phyloP scores from a whole-genome alignment of 768 basidiomycete species.

The Tephrocybe rancida region DNA sequence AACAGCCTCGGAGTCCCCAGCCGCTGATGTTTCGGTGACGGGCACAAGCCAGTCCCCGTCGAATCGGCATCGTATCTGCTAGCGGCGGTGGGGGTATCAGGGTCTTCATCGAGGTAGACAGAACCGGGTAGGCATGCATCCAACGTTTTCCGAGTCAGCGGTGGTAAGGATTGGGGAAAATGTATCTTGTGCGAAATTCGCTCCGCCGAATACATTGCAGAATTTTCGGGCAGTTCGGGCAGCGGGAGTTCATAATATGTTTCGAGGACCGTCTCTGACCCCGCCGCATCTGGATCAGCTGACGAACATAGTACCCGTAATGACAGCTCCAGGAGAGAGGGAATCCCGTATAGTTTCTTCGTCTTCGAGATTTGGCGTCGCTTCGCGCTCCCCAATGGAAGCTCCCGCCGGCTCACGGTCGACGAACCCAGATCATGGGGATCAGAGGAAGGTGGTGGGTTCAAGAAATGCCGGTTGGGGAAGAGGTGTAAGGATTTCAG shows the following conservation, averaged over 20 bases:
- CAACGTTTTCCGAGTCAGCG: slow-evolving; percentile 32
- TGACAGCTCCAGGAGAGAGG: slow-evolving; percentile 34
- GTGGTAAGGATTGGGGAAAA: slow-evolving; percentile 25
- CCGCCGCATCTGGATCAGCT: slow-evolving; percentile 13
- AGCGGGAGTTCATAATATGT: slow-evolving; percentile 37
- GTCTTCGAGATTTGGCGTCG: slow-evolving; percentile 29
- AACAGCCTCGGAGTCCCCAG: slow-evolving; percentile 39
- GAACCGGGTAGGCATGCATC: slow-evolving; percentile 41
- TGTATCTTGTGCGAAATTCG: slow-evolving; percentile 14
- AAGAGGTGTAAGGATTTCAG: slow-evolving; percentile 47
- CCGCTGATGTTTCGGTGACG: slow-evolving; percentile 46
- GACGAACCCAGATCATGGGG: slow-evolving; percentile 12
- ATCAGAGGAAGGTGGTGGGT: slow-evolving; percentile 18
- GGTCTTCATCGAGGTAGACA: slow-evolving; percentile 25
- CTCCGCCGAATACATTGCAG: not conserved
- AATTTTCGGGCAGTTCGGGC: slow-evolving; percentile 11
- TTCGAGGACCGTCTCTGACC: slow-evolving; percentile 29
- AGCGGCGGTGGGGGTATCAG: slow-evolving; percentile 19
- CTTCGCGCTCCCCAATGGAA: not conserved
- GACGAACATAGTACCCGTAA: slow-evolving; percentile 35
- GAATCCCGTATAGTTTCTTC: slow-evolving; percentile 21
- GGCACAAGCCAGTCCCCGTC: slow-evolving; percentile 46
- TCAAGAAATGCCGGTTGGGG: slow-evolving; percentile 66
- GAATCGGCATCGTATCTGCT: slow-evolving; percentile 23
- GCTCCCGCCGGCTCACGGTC: slow-evolving; percentile 3